These are phyloP conservation scores for Megacollybia marginata DNA, from an alignment of 768 basidiomycete species.

Conservation along the genomic window DNA sequence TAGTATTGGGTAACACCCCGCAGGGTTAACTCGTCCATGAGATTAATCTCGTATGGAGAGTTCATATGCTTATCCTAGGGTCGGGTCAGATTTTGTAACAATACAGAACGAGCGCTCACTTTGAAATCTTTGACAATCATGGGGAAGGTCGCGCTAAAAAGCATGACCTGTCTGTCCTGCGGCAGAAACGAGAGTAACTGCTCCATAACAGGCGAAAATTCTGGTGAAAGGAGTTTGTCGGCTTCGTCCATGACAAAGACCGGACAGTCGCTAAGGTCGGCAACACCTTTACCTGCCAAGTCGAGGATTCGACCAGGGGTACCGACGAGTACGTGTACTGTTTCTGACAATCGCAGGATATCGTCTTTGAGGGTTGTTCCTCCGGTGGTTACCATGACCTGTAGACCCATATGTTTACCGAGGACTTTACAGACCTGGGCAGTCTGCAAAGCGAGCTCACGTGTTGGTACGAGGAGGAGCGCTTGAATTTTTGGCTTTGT, in stretches of 20 bases:
- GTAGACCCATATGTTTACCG: constrained; percentile 89
- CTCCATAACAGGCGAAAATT: constrained; percentile 98
- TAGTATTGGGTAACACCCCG: constrained; percentile 99
- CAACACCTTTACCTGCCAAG: constrained; percentile 86
- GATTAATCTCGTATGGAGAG: constrained; percentile 94
- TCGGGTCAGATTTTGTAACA: constrained; percentile 1
- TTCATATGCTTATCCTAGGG: constrained; percentile 94
- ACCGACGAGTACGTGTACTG: constrained; percentile 94
- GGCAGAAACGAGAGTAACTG: constrained; percentile 85
- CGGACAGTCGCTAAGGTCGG: constrained; percentile 89
- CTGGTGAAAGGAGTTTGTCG: constrained; percentile 93
- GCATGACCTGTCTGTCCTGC: constrained; percentile 88
- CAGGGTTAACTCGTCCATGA: constrained; percentile 99
- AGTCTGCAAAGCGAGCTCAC: constrained; percentile 96
- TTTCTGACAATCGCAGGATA: constrained; percentile 83
- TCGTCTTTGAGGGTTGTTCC: constrained; percentile 98
- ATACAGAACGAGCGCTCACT: constrained; percentile 31
- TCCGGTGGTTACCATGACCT: constrained; percentile 99
- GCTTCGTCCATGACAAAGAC: constrained; percentile 99
- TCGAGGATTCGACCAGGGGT: constrained; percentile 96
- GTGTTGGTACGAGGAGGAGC: constrained; percentile 94
- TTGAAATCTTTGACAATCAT: constrained; percentile 99
- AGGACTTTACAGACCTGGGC: constrained; percentile 98
- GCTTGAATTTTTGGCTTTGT: constrained; percentile 87
- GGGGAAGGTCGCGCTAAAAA: constrained; percentile 98